phyloP scores from a whole-genome alignment of 345 rosid genomes.

The Acer yangbiense region DNA sequence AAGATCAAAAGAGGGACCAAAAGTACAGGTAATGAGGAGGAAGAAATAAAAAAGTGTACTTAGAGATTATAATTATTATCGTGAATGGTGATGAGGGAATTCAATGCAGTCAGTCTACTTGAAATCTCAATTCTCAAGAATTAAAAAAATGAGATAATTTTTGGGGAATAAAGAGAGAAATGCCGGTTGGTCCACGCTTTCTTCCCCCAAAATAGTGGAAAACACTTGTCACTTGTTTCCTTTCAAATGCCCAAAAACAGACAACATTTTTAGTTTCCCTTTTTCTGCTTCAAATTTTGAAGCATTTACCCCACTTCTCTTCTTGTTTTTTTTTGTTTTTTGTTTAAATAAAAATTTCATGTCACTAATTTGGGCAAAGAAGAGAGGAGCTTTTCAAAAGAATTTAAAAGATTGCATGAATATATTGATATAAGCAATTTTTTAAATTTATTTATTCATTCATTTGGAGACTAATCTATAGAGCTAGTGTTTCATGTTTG shows the following conservation, averaged over 20 bases:
- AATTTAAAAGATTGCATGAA: too few relatives aligned
- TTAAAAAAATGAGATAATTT: too few relatives aligned
- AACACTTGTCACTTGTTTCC: constrained; percentile 9
- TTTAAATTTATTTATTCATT: too few relatives aligned
- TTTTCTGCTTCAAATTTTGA: constrained; percentile 14
- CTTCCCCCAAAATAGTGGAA: constrained; percentile 18
- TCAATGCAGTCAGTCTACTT: background rate
- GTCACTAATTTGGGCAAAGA: too few relatives aligned
- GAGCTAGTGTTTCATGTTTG: too few relatives aligned
- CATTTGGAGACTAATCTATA: too few relatives aligned
- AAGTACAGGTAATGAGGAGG: background rate
- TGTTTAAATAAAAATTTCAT: too few relatives aligned
- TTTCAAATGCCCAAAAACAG: constrained; percentile 1
- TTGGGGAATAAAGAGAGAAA: background rate
- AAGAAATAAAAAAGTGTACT: too few relatives aligned
- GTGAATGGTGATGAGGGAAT: background rate
- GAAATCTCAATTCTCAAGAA: background rate
- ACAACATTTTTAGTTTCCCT: background rate
- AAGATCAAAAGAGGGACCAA: background rate
- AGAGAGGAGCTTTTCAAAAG: too few relatives aligned
- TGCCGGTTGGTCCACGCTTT: background rate
- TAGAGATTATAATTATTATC: too few relatives aligned
- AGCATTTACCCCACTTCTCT: constrained; percentile 13
- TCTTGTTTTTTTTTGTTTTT: too few relatives aligned
- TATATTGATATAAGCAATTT: too few relatives aligned